Conservation (phyloP, 2,329 filamentous ascomycete genomes). For the Leptographium procerum region DNA sequence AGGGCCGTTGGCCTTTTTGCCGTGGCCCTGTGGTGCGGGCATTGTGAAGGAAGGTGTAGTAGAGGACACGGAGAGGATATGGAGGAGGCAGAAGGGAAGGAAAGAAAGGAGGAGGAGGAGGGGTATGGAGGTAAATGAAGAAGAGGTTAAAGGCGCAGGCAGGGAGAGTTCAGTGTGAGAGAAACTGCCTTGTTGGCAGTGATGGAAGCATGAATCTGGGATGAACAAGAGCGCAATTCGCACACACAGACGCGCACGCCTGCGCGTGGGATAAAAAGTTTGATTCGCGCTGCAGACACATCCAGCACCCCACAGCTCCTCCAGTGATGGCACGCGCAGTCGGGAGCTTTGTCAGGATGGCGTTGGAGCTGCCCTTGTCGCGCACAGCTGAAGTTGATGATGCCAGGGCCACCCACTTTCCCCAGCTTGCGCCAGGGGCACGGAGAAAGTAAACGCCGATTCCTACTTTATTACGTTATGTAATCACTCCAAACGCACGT, state of each 20-base stretch:
- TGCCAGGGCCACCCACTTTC: neutral
- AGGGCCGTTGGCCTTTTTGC: conserved; percentile 52
- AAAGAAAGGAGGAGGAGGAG: neutral
- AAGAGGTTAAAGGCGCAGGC: neutral
- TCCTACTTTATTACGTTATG: neutral
- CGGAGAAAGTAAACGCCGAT: neutral
- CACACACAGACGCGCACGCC: neutral
- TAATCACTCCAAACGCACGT: neutral
- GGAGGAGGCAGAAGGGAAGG: neutral
- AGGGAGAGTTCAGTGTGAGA: neutral
- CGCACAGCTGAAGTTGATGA: neutral
- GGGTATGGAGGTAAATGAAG: neutral
- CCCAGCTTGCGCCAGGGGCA: neutral
- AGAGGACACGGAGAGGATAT: neutral
- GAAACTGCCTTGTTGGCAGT: neutral
- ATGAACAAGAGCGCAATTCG: neutral
- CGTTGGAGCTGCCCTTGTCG: neutral
- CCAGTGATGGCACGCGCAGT: neutral
- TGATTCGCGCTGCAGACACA: neutral
- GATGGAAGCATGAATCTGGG: neutral
- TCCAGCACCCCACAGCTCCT: neutral
- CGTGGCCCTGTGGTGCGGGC: conserved; percentile 37
- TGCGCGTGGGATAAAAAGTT: neutral
- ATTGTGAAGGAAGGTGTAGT: neutral
- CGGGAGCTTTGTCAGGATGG: neutral